Percentiles rank a stretch among this genome's conserved stretches.
Evolutionary conservation across 2,329 filamentous ascomycete species (phyloP).

Genomic region (Anthostomella pinea): DNA sequence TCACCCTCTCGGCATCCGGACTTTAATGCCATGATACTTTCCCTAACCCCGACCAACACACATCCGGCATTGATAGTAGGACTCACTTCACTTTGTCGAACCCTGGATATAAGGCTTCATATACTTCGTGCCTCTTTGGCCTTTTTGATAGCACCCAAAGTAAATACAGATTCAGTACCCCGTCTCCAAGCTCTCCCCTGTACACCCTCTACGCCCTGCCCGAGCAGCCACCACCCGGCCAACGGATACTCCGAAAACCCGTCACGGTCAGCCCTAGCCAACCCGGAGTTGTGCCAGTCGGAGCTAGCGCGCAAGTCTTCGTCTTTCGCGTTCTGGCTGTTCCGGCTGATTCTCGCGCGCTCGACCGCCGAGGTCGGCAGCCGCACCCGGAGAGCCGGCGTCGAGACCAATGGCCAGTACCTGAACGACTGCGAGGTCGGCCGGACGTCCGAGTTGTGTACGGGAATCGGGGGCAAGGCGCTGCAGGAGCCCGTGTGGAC

Average conservation of each 20-base stretch:
- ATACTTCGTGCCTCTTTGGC: too few relatives aligned
- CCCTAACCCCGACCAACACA: too few relatives aligned
- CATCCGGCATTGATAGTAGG: too few relatives aligned
- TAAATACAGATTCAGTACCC: too few relatives aligned
- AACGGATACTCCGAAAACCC: constrained; percentile 18
- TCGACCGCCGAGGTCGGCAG: constrained; percentile 47
- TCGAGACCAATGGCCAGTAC: constrained; percentile 45
- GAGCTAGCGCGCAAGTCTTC: constrained; percentile 39
- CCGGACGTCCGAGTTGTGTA: constrained; percentile 36
- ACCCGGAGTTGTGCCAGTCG: constrained; percentile 52
- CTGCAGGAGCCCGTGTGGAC: constrained; percentile 41
- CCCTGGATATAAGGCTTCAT: too few relatives aligned
- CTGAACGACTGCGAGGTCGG: constrained; percentile 34
- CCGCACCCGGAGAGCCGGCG: constrained; percentile 39
- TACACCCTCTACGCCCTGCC: constrained; percentile 25
- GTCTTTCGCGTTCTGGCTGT: constrained; percentile 14
- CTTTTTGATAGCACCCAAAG: too few relatives aligned
- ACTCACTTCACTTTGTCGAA: too few relatives aligned
- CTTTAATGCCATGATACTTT: too few relatives aligned
- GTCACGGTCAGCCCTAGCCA: constrained; percentile 50
- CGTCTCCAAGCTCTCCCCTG: constrained; percentile 31
- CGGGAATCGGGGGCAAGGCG: constrained; percentile 35
- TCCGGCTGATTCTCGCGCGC: constrained; percentile 38
- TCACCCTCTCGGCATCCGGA: too few relatives aligned
- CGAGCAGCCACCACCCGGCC: constrained; percentile 6